Conservation (phyloP, 371 early-diverging fungal genomes). For the Rhizopus sp. region DNA sequence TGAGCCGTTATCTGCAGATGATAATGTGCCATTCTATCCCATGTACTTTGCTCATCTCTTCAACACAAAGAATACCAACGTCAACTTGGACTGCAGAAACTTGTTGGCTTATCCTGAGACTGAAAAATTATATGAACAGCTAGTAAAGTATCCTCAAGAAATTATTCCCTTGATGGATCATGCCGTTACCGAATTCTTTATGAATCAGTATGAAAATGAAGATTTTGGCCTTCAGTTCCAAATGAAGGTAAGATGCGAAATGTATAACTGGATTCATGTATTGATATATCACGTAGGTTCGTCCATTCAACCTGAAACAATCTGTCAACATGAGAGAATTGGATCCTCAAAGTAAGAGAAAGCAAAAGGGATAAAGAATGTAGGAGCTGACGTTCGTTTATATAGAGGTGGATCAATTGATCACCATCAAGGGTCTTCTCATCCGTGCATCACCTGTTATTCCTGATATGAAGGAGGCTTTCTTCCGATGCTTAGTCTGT, state of each 20-base stretch:
- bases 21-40: conserved; percentile 73
- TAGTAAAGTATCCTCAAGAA: conserved; percentile 97
- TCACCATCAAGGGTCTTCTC: conserved; percentile 96
- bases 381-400: not conserved
- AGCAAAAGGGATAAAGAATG: conserved; percentile 3
- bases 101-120: conserved; percentile 70
- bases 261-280: not conserved
- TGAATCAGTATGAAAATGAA: conserved; percentile 64
- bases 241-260: conserved; percentile 15
- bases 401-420: conserved; percentile 95
- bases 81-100: conserved; percentile 93
- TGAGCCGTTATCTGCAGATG: conserved; percentile 44
- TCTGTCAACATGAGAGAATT: conserved; percentile 93
- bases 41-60: conserved; percentile 58
- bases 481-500: conserved; percentile 91
- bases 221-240: conserved; percentile 50
- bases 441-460: conserved; percentile 93
- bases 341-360: conserved; percentile 73
- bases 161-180: conserved; percentile 97
- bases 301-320: conserved; percentile 88
- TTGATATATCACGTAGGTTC: conserved; percentile 57
- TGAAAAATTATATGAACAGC: conserved; percentile 78
- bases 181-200: conserved; percentile 78
- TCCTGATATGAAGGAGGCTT: conserved; percentile 94
- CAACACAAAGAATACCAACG: conserved; percentile 53